Evolutionary conservation across 192 early-diverging fungal genomes (phyloP), one percentile per base, ranked within the genome.

Genomic region (Podila epigama): DNA sequence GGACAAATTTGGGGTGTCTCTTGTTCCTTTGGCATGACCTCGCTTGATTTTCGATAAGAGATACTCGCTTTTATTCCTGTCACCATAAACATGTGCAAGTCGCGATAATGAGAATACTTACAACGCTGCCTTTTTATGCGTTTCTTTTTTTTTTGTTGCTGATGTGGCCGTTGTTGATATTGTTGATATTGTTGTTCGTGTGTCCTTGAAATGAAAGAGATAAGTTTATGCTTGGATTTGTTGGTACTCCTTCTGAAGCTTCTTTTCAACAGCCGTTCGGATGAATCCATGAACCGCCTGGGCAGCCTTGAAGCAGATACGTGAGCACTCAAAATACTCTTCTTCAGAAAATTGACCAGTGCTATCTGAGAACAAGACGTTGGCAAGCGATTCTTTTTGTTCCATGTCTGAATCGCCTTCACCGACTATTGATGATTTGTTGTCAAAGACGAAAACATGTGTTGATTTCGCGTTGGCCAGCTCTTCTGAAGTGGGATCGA

Each of bases 381-480:
- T 64, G 35, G 55, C 52, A 13, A 54, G 52, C 52, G 15, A 11
- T 25, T 54, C 77, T 63, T 51, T 66, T 64, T 32, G n/a, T 39
- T 68, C 66, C 66, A 68, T 68, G 48, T 15, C 18, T n/a, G n/a
- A n/a, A 22, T 27, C 22, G 40, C 25, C 40, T 3, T 28, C 55
- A 5, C 8, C 13, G 22, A 13, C 28, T 60, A 64, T 75, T 62
- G 79, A 70, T 13, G 71, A 63, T 7, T 70, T 79, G 57, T 83
- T 86, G 63, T 90, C 87, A 71, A 97, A 96, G 13, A 91, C 93
- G 87, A 97, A 95, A 7, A 88, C 91, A 67, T 98, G 96, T 20
- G 81, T 71, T 6, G 96, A 97, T 68, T 65, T 69, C 1, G 93
- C 89, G 16, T 68, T 77, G 52, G 88, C 83, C 22, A 87, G 67